Base-by-base conservation (phyloP, 2,329 filamentous ascomycete genomes). In the Rhinocladiella mackenziei region DNA sequence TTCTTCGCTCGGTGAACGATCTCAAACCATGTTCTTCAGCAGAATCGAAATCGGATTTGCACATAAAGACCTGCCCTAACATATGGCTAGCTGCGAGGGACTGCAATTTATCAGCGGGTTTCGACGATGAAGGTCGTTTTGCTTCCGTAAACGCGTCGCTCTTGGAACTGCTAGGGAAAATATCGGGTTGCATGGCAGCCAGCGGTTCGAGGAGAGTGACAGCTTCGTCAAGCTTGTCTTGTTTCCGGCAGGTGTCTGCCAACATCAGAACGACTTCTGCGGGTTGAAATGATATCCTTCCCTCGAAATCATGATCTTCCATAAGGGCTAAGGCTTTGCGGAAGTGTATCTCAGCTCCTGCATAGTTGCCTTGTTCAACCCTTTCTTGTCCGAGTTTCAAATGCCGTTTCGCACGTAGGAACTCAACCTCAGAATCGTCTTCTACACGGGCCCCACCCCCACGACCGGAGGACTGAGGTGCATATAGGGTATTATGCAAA, bases 171-270 rank as follows among this genome's bases (percentile, higher is more conserved):
- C 8, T 11, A 5, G 50, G 39, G 20, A 47, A 50, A 18, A 53
- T 44, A 33, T 50, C 40, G 9, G 33, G 23, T 11, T 45, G 32
- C 43, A 43, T 37, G 8, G 40, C 39, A 6, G 54, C 46, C 8
- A 56, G 42, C 5, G 51, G 51, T 34, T 47, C 20, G n/a, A 56
- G 49, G 15, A 54, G 34, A 7, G 19, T 31, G 10, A 56, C 45
- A 8, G 51, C 51, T 14, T 56, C 45, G 19, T 56, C 51, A 17
- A 50, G 45, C 33, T 56, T 56, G 15, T 56, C 36, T 34, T 56
- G 54, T 25, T 50, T 45, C 11, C 50, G 29, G 22, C 52, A 54
- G 7, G 45, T 48, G 9, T 55, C 43, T 5, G 49, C 46, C 11
- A 56, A 44, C 47, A 56, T 46, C 9, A 56, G 37, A 11, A 47